phyloP scores from a whole-genome alignment of 1,284 basidiomycete genomes.

The Sporisorium scitamineum region DNA sequence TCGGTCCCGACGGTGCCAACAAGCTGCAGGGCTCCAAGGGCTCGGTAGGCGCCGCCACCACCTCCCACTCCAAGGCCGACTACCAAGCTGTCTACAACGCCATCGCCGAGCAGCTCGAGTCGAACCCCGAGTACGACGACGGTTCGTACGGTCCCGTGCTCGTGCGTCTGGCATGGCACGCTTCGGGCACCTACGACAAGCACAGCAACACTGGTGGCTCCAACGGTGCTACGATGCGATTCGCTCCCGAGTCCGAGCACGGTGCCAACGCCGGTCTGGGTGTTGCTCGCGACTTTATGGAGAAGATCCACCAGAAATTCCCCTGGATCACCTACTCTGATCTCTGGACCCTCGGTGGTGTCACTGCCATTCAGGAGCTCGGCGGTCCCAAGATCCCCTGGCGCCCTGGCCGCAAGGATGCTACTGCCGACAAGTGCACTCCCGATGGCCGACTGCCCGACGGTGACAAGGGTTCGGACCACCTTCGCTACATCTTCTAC shows the following conservation, averaged over 20 bases:
- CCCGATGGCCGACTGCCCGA: slow-evolving; percentile 96
- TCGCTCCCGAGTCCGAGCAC: slow-evolving; percentile 74
- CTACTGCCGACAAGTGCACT: slow-evolving; percentile 72
- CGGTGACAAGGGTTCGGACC: slow-evolving; percentile 83
- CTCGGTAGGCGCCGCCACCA: slow-evolving; percentile 25
- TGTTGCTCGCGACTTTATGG: slow-evolving; percentile 84
- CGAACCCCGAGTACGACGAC: slow-evolving; percentile 61
- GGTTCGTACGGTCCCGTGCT: slow-evolving; percentile 73
- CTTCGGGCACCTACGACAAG: slow-evolving; percentile 83
- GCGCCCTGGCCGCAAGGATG: slow-evolving; percentile 70
- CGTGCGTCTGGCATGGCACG: slow-evolving; percentile 87
- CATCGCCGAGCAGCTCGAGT: slow-evolving; percentile 62
- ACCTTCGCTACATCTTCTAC: slow-evolving; percentile 78
- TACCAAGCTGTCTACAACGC: slow-evolving; percentile 68
- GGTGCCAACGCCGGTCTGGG: slow-evolving; percentile 88
- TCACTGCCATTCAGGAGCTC: slow-evolving; percentile 77
- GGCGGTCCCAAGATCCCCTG: slow-evolving; percentile 70
- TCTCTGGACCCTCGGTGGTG: slow-evolving; percentile 71
- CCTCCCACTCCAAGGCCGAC: slow-evolving; percentile 54
- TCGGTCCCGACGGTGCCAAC: slow-evolving; percentile 53
- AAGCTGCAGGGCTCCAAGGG: slow-evolving; percentile 51
- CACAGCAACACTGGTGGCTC: slow-evolving; percentile 84
- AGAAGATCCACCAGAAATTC: slow-evolving; percentile 80
- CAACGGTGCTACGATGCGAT: slow-evolving; percentile 68
- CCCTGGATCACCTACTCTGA: slow-evolving; percentile 68